A percentile compares a stretch with the other conserved stretches of the same genome.
Conservation (phyloP, 345 rosid species). For the Gossypium australe region DNA sequence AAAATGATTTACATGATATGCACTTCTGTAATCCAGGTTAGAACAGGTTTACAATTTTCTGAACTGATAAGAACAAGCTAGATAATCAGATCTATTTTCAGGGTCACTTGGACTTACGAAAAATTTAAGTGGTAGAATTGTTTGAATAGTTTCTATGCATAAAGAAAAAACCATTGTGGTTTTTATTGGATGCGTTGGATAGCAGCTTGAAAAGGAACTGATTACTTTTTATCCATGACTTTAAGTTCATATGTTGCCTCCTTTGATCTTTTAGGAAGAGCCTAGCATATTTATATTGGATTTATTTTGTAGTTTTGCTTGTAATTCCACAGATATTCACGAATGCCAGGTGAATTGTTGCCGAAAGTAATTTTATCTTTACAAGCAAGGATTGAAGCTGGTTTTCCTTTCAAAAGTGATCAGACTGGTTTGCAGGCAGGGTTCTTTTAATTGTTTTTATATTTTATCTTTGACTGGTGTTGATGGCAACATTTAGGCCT, state of each 20-base stretch:
- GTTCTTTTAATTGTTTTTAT: slow-evolving; percentile 13
- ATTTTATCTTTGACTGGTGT: background rate
- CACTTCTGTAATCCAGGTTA: too few species aligned
- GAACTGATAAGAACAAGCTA: background rate
- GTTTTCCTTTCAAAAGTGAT: slow-evolving; percentile 59
- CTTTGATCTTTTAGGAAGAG: slow-evolving; percentile 13
- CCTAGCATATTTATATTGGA: slow-evolving; percentile 3
- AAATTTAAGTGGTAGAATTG: background rate
- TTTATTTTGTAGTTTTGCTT: slow-evolving; percentile 17
- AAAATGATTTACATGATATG: background rate
- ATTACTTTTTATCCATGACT: background rate
- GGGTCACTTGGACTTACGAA: background rate
- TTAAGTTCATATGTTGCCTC: slow-evolving; percentile 7
- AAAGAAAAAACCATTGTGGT: background rate
- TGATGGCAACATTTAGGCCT: background rate
- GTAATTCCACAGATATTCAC: slow-evolving; percentile 57
- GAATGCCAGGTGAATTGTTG: slow-evolving; percentile 83
- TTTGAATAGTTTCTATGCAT: background rate
- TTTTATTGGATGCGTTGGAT: background rate
- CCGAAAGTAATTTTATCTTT: slow-evolving; percentile 57
- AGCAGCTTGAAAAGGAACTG: background rate
- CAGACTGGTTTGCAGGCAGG: slow-evolving; percentile 76
- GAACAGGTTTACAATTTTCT: background rate
- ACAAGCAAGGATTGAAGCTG: slow-evolving; percentile 46
- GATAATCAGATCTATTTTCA: background rate